A percentile compares a stretch with the other conserved stretches of the same genome.
Evolutionary conservation across 768 basidiomycete genomes (phyloP).

Genomic region (Lepiota brunneoincarnata): DNA sequence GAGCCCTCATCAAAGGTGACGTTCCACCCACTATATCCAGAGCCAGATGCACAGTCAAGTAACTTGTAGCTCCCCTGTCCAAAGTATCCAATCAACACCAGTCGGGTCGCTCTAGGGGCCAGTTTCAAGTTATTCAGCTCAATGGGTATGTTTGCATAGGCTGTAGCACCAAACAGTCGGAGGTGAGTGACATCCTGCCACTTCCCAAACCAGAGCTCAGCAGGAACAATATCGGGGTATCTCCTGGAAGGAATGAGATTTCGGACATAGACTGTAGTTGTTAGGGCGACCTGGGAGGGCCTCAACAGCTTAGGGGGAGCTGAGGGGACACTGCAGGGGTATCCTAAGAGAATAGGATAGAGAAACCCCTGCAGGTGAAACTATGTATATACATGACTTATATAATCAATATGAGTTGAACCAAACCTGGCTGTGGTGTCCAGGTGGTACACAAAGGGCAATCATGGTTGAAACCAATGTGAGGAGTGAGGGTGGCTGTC

Average conservation of each 20-base stretch:
- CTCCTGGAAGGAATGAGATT: constrained; percentile 21
- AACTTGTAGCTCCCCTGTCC: constrained; percentile 16
- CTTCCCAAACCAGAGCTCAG: constrained; percentile 13
- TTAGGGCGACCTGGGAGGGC: too few species aligned
- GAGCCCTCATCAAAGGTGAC: constrained; percentile 23
- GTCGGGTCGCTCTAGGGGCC: constrained; percentile 15
- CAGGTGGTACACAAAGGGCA: too few species aligned
- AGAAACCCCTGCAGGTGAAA: too few species aligned
- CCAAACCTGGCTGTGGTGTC: too few species aligned
- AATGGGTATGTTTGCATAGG: constrained; percentile 23
- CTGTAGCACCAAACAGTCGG: too few species aligned
- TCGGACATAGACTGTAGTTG: constrained; percentile 22
- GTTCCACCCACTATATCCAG: constrained; percentile 14
- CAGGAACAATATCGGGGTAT: constrained; percentile 16
- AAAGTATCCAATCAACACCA: constrained; percentile 18
- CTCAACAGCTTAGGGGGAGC: too few species aligned
- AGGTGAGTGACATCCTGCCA: constrained; percentile 22
- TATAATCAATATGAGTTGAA: too few species aligned
- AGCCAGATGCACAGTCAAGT: constrained; percentile 3
- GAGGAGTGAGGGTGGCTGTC: too few species aligned
- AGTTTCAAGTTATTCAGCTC: constrained; percentile 19
- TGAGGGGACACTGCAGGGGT: too few species aligned
- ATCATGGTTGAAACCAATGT: too few species aligned
- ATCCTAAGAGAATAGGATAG: too few species aligned
- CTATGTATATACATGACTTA: too few species aligned